Evolutionary conservation across 2,329 filamentous ascomycete species (phyloP).

Genomic region (Scortechinia acanthostroma): DNA sequence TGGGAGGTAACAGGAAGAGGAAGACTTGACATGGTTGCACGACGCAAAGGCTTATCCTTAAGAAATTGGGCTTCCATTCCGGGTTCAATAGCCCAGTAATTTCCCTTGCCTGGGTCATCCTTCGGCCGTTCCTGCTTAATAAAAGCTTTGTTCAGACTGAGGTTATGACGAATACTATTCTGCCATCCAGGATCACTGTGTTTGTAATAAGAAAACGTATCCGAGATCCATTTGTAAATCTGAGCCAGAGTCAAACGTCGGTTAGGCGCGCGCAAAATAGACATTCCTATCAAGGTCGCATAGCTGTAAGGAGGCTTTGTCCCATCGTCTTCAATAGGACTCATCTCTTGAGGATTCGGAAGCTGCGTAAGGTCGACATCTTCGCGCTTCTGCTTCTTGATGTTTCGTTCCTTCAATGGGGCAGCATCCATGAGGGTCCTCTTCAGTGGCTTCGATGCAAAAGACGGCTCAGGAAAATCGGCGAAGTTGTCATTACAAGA

Average conservation of each 20-base stretch:
- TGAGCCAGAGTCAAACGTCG: constrained; percentile 82
- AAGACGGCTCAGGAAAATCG: neutral
- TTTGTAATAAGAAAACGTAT: constrained; percentile 83
- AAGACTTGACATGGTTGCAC: constrained; percentile 44
- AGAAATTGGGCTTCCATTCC: constrained; percentile 85
- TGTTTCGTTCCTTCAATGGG: constrained; percentile 60
- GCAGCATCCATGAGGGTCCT: constrained; percentile 67
- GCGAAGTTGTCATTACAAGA: neutral
- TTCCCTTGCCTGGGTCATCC: constrained; percentile 93
- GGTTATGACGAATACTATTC: constrained; percentile 96
- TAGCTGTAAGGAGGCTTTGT: constrained; percentile 88
- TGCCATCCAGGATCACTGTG: constrained; percentile 87
- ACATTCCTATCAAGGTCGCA: constrained; percentile 91
- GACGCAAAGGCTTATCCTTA: constrained; percentile 71
- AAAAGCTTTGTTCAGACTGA: constrained; percentile 94
- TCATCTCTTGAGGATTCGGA: constrained; percentile 74
- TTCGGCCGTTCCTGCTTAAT: constrained; percentile 92
- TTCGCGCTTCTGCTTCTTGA: constrained; percentile 64
- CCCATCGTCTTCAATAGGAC: constrained; percentile 75
- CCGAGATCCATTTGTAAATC: constrained; percentile 99
- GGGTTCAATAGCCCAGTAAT: constrained; percentile 91
- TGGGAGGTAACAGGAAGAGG: neutral
- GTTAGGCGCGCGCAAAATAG: constrained; percentile 78
- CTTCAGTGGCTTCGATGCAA: constrained; percentile 35
- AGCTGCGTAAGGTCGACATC: constrained; percentile 33